These are phyloP conservation scores for Mycena floridula DNA, from an alignment of 768 basidiomycete species.

Conservation along the genomic window DNA sequence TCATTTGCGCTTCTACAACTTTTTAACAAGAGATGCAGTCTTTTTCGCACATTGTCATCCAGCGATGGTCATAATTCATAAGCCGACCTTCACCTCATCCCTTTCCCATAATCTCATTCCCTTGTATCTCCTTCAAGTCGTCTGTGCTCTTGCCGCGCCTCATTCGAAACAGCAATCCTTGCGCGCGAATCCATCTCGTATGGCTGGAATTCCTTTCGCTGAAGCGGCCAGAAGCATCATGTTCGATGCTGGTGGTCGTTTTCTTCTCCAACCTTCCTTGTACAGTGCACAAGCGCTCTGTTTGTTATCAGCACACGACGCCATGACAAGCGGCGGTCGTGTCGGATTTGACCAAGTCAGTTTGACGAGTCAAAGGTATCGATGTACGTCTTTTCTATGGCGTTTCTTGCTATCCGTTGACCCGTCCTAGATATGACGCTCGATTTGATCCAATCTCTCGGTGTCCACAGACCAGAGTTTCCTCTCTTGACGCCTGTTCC, in stretches of 20 bases:
- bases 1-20: conserved; percentile 4
- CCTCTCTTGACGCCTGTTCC: conserved; percentile 54
- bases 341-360: neutral
- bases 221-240: conserved; percentile 61
- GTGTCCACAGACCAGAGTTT: conserved; percentile 58
- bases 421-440: conserved; percentile 47
- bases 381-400: neutral
- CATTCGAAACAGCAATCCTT: conserved; percentile 62
- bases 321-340: too few relatives aligned
- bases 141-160: conserved; percentile 77
- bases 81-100: conserved; percentile 65
- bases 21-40: conserved; percentile 34
- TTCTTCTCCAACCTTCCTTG: conserved; percentile 44
- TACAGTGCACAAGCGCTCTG: conserved; percentile 73
- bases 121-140: conserved; percentile 60
- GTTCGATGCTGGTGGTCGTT: conserved; percentile 61
- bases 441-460: conserved; percentile 60
- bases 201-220: conserved; percentile 48
- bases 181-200: conserved; percentile 47
- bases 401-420: neutral
- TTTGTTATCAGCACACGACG: too few relatives aligned
- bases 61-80: conserved; percentile 70
- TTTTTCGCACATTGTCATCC: conserved; percentile 83
- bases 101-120: conserved; percentile 67
- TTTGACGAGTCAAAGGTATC: neutral